Base-by-base conservation (phyloP, 2,329 filamentous ascomycete species). In the Aureobasidium sp. region DNA sequence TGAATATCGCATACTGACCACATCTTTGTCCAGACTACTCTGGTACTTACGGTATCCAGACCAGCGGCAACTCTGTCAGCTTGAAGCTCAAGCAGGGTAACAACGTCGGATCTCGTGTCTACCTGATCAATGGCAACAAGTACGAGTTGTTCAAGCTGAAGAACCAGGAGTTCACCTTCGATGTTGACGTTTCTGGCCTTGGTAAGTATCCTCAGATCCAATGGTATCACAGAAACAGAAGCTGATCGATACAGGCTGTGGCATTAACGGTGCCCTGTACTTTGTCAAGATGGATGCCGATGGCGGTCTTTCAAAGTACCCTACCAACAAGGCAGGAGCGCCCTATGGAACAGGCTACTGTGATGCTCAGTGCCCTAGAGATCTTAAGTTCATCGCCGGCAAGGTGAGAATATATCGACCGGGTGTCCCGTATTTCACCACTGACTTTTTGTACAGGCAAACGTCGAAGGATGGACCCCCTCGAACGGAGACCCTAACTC, bases 221-320 rank as follows among this genome's bases (percentile, higher is more conserved):
- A 12, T 7, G 32, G 5, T 32, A 10, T 20, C 7, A 7, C 1
- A 5, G 2, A 20, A 32, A 13, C 6, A 7, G n/a, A 12, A 44
- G 29, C 27, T 60, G 41, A 51, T 3, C n/a, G 7, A 7, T 12
- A 5, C 26, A 60, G 57, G 83, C 64, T 90, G 87, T 69, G 87
- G 87, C 64, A 75, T 90, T 63, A 90, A 90, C 74, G 87, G 87
- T 61, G 87, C 87, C 50, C 76, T 90, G 51, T 89, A 90, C 76
- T 79, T 88, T 46, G 77, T 82, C 17, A 76, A 81, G 68, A 88
- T 88, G 85, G 79, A 82, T 12, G 75, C 78, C 7, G 82, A 86
- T 67, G 87, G 87, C 67, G 86, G 85, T 51, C 34, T 60, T 42
- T 34, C 57, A 13, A 60, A 60, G 36, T 60, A 60, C 37, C 46